phyloP scores from a whole-genome alignment of 2,329 filamentous ascomycete genomes.

The Emmonsia crescens region DNA sequence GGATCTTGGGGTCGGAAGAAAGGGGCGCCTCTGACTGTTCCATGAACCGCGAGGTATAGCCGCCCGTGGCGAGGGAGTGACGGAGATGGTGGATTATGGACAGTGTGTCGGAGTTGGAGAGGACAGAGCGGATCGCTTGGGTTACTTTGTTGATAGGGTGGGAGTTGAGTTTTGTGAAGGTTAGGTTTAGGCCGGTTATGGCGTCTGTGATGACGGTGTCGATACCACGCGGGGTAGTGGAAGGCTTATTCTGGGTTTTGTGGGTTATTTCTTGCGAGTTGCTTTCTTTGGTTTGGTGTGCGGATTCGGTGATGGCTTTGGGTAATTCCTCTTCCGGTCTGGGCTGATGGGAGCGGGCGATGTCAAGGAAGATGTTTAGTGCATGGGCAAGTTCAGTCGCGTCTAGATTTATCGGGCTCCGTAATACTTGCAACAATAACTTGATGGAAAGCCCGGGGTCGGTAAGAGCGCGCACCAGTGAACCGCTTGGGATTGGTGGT shows the following conservation, averaged over 20 bases:
- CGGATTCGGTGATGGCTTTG: conserved; percentile 22
- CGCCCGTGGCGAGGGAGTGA: conserved; percentile 33
- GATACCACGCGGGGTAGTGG: not conserved
- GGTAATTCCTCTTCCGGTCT: conserved; percentile 24
- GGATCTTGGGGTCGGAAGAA: conserved; percentile 26
- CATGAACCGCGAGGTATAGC: conserved; percentile 33
- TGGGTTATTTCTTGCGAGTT: conserved; percentile 6
- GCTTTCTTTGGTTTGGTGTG: conserved; percentile 13
- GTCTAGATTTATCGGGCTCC: conserved; percentile 25
- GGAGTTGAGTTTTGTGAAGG: conserved; percentile 27
- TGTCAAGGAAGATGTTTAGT: conserved; percentile 30
- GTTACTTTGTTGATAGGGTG: conserved; percentile 23
- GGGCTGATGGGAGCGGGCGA: conserved; percentile 25
- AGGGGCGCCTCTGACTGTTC: conserved; percentile 29
- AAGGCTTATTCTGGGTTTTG: conserved; percentile 8
- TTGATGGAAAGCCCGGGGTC: conserved; percentile 30
- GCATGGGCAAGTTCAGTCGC: conserved; percentile 31
- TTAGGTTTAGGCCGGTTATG: conserved; percentile 29
- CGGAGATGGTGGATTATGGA: conserved; percentile 34
- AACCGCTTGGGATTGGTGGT: conserved; percentile 28
- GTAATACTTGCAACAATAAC: conserved; percentile 28
- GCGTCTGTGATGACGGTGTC: conserved; percentile 23
- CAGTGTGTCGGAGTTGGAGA: conserved; percentile 30
- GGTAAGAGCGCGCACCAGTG: conserved; percentile 30
- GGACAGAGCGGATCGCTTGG: conserved; percentile 27